These are phyloP conservation scores for Xerocomus minutiporus DNA, from an alignment of 1,284 basidiomycete genomes.

Conservation along the genomic window DNA sequence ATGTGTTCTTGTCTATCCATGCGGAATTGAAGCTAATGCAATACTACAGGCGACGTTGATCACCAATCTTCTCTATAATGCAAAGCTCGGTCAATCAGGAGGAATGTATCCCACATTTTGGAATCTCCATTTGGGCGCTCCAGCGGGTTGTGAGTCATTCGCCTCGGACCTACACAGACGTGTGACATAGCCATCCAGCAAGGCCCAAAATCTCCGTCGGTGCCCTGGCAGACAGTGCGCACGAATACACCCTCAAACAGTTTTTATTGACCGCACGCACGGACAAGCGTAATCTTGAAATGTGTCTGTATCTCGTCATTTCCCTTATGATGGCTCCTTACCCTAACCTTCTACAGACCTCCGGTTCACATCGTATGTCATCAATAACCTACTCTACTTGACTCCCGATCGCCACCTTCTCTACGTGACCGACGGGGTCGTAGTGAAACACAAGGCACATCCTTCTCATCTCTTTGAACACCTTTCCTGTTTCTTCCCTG, in stretches of 20 bases:
- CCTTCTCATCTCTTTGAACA: constrained; percentile 63
- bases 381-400: constrained; percentile 62
- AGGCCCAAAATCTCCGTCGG: constrained; percentile 54
- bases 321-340: not conserved
- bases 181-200: not conserved
- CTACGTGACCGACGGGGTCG: constrained; percentile 58
- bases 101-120: constrained; percentile 56
- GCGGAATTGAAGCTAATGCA: not conserved
- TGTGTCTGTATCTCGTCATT: constrained; percentile 47
- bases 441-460: constrained; percentile 17
- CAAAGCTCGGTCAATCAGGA: constrained; percentile 40
- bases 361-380: constrained; percentile 53
- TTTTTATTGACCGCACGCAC: constrained; percentile 59
- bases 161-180: not conserved
- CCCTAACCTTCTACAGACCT: constrained; percentile 45
- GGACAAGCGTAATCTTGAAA: constrained; percentile 54
- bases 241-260: constrained; percentile 74
- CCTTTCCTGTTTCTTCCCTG: constrained; percentile 74
- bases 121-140: constrained; percentile 40
- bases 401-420: constrained; percentile 61
- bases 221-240: constrained; percentile 60
- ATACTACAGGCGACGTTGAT: constrained; percentile 22
- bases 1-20: constrained; percentile 13
- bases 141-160: constrained; percentile 36
- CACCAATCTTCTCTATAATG: constrained; percentile 45